Conservation (phyloP, 768 basidiomycete species). For the Clavulina sp. region DNA sequence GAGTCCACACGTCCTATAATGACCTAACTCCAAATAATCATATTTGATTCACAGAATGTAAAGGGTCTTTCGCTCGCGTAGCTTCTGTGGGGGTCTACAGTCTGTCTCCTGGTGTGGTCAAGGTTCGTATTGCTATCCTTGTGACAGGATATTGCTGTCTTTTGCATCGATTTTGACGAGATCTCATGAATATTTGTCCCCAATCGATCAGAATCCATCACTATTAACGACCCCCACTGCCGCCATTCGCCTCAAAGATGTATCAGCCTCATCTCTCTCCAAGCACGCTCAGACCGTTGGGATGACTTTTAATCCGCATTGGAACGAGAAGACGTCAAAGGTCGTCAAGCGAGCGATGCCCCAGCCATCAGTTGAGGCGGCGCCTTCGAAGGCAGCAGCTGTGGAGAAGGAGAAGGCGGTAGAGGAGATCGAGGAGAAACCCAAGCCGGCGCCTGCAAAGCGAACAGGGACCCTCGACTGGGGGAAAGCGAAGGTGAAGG, state of each 20-base stretch:
- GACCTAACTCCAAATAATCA: neutral
- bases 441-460: constrained; percentile 4
- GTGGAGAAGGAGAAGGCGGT: constrained; percentile 15
- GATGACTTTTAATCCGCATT: constrained; percentile 27
- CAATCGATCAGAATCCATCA: constrained; percentile 25
- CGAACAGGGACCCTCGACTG: constrained; percentile 40
- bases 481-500: constrained; percentile 37
- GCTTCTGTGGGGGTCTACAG: constrained; percentile 50
- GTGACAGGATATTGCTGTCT: no score
- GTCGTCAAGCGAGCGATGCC: constrained; percentile 2
- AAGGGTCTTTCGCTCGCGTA: constrained; percentile 34
- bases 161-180: neutral
- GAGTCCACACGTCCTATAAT: neutral
- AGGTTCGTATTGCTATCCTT: constrained; percentile 28
- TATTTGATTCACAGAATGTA: constrained; percentile 28
- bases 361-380: constrained; percentile 5
- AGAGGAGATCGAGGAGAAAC: constrained; percentile 13
- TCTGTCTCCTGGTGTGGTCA: constrained; percentile 44
- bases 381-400: constrained; percentile 9
- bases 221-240: constrained; percentile 23
- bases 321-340: constrained; percentile 10
- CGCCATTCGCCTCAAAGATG: constrained; percentile 21
- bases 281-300: constrained; percentile 29
- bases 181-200: neutral
- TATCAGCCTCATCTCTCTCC: constrained; percentile 20